phyloP scores from a whole-genome alignment of 2,329 filamentous ascomycete genomes.

The Trichoderma aggressivum region DNA sequence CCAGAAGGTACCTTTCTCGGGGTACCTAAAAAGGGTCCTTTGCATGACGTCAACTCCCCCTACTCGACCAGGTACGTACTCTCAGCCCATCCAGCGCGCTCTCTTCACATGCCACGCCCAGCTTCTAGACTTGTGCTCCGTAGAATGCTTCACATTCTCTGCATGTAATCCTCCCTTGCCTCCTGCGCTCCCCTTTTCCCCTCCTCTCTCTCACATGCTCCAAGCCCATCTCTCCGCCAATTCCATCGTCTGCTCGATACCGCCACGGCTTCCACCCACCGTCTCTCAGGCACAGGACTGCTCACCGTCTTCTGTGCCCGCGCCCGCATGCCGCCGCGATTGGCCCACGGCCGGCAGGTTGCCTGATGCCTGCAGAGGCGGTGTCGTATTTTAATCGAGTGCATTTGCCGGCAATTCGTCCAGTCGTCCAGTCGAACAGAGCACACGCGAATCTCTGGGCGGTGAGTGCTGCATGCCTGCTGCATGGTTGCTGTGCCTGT shows the following conservation, averaged over 20 bases:
- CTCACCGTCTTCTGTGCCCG: conserved; percentile 14
- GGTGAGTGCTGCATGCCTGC: conserved; percentile 1
- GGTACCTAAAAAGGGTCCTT: background rate
- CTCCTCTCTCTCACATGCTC: background rate
- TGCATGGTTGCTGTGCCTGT: background rate
- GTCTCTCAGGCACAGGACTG: conserved; percentile 12
- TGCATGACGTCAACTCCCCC: background rate
- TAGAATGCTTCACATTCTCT: background rate
- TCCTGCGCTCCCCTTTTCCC: background rate
- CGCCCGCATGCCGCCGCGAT: conserved; percentile 9
- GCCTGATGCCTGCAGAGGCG: conserved; percentile 15
- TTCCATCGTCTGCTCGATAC: background rate
- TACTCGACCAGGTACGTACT: background rate
- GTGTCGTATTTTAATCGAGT: conserved; percentile 8
- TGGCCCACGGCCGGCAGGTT: background rate
- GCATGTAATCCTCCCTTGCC: background rate
- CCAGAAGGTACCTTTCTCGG: background rate
- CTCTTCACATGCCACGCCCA: background rate
- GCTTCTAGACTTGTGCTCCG: background rate
- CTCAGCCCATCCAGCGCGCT: background rate
- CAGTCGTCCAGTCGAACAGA: background rate
- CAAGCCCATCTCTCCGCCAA: background rate
- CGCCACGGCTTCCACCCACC: conserved; percentile 5
- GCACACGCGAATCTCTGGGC: background rate
- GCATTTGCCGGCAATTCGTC: conserved; percentile 15